phyloP scores from a whole-genome alignment of 441 rosid species.

The Euphorbia celastroides region DNA sequence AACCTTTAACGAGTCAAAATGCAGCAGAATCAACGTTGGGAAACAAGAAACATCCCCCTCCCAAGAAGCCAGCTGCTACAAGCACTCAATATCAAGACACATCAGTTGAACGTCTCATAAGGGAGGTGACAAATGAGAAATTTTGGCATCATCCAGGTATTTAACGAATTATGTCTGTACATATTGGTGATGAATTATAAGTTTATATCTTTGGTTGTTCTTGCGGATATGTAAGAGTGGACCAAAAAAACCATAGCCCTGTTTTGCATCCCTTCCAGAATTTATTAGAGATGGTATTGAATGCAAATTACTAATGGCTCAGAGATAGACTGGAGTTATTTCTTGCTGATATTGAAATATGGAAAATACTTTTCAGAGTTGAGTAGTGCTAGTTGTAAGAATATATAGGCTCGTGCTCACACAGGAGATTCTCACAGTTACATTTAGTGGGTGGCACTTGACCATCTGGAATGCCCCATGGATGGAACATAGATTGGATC shows the following conservation, averaged over 20 bases:
- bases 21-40: conserved; percentile 60
- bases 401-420: neutral
- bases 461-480: conserved; percentile 23
- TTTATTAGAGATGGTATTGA: neutral
- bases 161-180: neutral
- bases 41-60: conserved; percentile 56
- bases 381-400: neutral
- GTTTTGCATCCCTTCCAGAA: conserved; percentile 5
- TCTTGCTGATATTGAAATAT: neutral
- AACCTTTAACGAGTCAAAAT: conserved; percentile 41
- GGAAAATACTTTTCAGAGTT: neutral
- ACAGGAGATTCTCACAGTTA: conserved; percentile 23
- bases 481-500: conserved; percentile 21
- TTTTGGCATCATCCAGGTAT: conserved; percentile 98
- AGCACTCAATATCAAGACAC: conserved; percentile 73
- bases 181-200: neutral
- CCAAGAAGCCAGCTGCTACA: conserved; percentile 47
- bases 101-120: conserved; percentile 94
- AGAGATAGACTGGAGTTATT: conserved; percentile 8
- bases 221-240: neutral
- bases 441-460: conserved; percentile 20
- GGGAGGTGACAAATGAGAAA: conserved; percentile 93
- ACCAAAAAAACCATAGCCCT: neutral
- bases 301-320: neutral
- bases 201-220: neutral